Evolutionary conservation across 2,329 filamentous ascomycete species (phyloP).

Genomic region (Berkeleyomyces rouxiae): DNA sequence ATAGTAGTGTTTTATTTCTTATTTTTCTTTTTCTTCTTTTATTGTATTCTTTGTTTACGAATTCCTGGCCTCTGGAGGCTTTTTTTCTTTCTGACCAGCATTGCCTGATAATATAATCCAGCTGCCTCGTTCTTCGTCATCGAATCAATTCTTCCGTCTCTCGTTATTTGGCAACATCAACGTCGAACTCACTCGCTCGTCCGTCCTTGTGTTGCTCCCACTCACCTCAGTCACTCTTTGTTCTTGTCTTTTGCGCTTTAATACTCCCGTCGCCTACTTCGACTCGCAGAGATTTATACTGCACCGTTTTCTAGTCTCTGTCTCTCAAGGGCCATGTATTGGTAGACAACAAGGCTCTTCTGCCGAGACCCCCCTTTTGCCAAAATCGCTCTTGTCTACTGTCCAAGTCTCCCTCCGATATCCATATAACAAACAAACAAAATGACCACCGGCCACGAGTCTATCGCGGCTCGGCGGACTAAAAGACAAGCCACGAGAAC

Average conservation of each 20-base stretch:
- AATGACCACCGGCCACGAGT: constrained; percentile 8
- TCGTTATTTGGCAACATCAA: neutral
- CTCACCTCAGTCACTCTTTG: neutral
- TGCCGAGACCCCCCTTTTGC: constrained; percentile 1
- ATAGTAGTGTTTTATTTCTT: constrained; percentile 12
- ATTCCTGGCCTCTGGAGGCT: constrained; percentile 8
- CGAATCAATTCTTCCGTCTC: neutral
- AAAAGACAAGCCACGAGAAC: constrained; percentile 10
- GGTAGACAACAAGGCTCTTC: constrained; percentile 1
- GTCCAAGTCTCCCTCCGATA: neutral
- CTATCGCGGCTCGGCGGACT: constrained; percentile 4
- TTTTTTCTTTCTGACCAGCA: neutral
- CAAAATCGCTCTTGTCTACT: neutral
- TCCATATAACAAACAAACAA: neutral
- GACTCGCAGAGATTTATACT: neutral
- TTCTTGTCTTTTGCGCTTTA: neutral
- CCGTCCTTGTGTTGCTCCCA: neutral
- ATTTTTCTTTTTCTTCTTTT: constrained; percentile 14
- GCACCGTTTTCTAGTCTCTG: neutral
- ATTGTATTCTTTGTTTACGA: constrained; percentile 5
- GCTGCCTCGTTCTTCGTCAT: neutral
- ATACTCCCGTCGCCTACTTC: neutral
- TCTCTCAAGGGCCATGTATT: constrained; percentile 7
- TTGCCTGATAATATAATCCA: constrained; percentile 4
- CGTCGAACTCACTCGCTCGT: neutral